phyloP scores from a whole-genome alignment of 106 monocot genomes.

The Allium sativum region DNA sequence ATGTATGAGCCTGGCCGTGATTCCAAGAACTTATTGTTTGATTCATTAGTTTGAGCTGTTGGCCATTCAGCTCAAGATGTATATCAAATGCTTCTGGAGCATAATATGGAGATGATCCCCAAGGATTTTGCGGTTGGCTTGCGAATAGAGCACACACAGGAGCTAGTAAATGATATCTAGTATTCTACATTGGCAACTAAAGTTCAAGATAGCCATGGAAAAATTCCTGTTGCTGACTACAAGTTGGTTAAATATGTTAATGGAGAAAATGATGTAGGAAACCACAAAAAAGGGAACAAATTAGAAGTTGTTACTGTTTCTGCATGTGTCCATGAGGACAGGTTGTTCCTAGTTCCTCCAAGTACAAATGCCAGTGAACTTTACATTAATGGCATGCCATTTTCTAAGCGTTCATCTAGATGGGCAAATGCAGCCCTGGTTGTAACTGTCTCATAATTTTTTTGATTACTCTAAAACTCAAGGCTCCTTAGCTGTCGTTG shows the following conservation, averaged over 20 bases:
- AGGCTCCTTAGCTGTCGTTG: no score
- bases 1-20: slow-evolving; percentile 25
- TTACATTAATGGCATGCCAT: slow-evolving; percentile 98
- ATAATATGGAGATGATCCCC: slow-evolving; percentile 62
- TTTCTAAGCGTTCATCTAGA: slow-evolving; percentile 84
- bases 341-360: slow-evolving; percentile 70
- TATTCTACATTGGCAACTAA: slow-evolving; percentile 74
- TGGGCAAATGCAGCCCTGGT: slow-evolving; percentile 98
- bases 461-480: slow-evolving; percentile 35
- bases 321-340: slow-evolving; percentile 99
- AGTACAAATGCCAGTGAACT: slow-evolving; percentile 84
- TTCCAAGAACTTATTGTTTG: slow-evolving; percentile 41
- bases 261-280: slow-evolving; percentile 15
- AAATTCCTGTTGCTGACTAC: slow-evolving; percentile 97
- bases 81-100: slow-evolving; percentile 65
- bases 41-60: slow-evolving; percentile 88
- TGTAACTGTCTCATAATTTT: slow-evolving; percentile 61
- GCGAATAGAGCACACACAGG: slow-evolving; percentile 94
- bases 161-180: slow-evolving; percentile 84
- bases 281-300: slow-evolving; percentile 11
- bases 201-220: slow-evolving; percentile 66
- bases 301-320: slow-evolving; percentile 85
- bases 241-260: slow-evolving; percentile 70
- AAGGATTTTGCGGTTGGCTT: slow-evolving; percentile 96
- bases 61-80: slow-evolving; percentile 97